Percentiles rank a stretch among this genome's conserved stretches.
These are phyloP conservation scores for Nothopassalora personata DNA, from an alignment of 2,329 filamentous ascomycete species.

Conservation along the genomic window DNA sequence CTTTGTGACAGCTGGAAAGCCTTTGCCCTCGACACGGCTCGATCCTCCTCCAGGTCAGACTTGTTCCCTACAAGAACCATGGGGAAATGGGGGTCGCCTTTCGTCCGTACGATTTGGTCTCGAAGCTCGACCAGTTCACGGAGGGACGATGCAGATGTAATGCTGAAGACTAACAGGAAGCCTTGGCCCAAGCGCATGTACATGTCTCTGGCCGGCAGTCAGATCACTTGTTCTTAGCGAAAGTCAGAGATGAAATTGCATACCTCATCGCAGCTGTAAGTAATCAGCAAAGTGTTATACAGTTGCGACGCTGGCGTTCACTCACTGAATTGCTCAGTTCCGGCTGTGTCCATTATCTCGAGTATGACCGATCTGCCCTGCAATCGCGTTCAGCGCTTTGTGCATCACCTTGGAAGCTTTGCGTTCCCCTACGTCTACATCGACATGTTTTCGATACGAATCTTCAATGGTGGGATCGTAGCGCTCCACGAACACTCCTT, in stretches of 20 bases:
- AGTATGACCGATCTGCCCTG: constrained; percentile 82
- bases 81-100: constrained; percentile 60
- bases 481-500: constrained; percentile 86
- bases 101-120: constrained; percentile 86
- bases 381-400: neutral
- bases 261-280: constrained; percentile 22
- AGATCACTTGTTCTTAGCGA: neutral
- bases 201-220: constrained; percentile 53
- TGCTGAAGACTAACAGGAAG: constrained; percentile 87
- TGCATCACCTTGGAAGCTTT: neutral
- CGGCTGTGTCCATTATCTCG: constrained; percentile 87
- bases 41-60: constrained; percentile 80
- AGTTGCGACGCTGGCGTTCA: constrained; percentile 14
- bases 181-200: constrained; percentile 94
- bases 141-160: constrained; percentile 78
- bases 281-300: neutral
- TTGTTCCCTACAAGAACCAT: constrained; percentile 93
- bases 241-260: neutral
- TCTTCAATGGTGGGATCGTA: constrained; percentile 61
- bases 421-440: constrained; percentile 69
- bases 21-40: constrained; percentile 68
- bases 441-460: constrained; percentile 55
- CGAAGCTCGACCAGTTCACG: constrained; percentile 74
- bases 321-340: constrained; percentile 89
- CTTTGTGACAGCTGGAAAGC: constrained; percentile 80